phyloP scores from a whole-genome alignment of 2,329 filamentous ascomycete species.

The Pseudogymnoascus sp. region DNA sequence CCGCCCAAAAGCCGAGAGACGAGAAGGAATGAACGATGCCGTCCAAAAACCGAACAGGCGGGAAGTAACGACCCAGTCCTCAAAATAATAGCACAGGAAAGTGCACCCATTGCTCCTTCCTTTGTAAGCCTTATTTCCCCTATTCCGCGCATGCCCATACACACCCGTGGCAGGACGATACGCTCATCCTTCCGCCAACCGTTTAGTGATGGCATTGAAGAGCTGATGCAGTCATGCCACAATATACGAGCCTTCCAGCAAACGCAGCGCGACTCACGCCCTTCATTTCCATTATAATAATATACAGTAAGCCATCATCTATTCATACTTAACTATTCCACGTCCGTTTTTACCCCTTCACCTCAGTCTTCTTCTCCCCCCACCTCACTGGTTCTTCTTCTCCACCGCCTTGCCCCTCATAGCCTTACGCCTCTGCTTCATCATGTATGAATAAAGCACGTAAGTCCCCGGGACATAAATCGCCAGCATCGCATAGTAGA shows the following conservation, averaged over 20 bases:
- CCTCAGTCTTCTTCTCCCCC: neutral
- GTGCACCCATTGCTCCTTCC: neutral
- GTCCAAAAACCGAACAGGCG: neutral
- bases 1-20: neutral
- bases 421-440: constrained; percentile 77
- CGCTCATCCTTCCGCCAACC: neutral
- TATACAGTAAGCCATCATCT: constrained; percentile 8
- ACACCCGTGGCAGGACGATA: neutral
- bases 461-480: constrained; percentile 77
- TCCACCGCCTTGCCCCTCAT: constrained; percentile 52
- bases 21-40: neutral
- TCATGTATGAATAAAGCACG: constrained; percentile 90
- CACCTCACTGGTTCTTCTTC: constrained; percentile 19
- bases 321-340: constrained; percentile 5
- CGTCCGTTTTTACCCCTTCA: neutral
- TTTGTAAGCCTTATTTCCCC: neutral
- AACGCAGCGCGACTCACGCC: neutral
- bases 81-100: neutral
- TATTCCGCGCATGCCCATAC: neutral
- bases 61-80: neutral
- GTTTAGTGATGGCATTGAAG: neutral
- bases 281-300: constrained; percentile 2
- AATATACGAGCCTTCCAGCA: neutral
- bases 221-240: neutral
- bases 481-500: constrained; percentile 57